Evolutionary conservation across 352 stramenopile genomes (phyloP), one percentile per base, ranked within the genome.

Genomic region (Plasmopara muralis): DNA sequence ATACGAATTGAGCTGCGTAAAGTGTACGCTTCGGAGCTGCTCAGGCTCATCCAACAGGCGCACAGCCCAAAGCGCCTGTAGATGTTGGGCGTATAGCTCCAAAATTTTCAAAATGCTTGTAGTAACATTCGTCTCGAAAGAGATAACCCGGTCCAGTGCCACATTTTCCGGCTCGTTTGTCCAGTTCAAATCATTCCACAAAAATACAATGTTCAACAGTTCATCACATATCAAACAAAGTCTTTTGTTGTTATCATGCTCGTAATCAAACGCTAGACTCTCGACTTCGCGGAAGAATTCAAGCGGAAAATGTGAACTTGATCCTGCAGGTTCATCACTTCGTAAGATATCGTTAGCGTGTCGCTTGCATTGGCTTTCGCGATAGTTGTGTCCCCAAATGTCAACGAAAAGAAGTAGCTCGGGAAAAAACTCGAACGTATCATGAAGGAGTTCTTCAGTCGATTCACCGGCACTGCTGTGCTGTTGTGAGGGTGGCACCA

Each of bases 161-260:
- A 84, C 41, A 8, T 47, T 53, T 37, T 80, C 59, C 3, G 87
- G 53, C 45, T 75, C 72, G 30, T 87, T 72, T 0, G 70, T 71
- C 76, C 77, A 87, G 35, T 85, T 80, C 49, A 89, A 85, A 55
- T 89, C 77, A 43, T 87, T 87, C 79, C 79, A 89, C 15, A 85
- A 42, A 40, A 73, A 87, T 20, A 89, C 72, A 28, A 89, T 80
- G 14, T 74, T 82, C 5, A 87, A 50, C 16, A 89, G 54, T 45
- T 89, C 76, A 46, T 89, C 79, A 40, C 77, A 87, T n/a, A 87
- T 74, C n/a, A 59, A 65, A 49, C 76, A 74, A 16, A 89, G 61
- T 16, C 73, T 43, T 2, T 71, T 64, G 40, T 87, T 87, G 14
- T 34, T 55, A 43, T 89, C 79, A 6, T 72, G 53, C n/a, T 82